A percentile compares a stretch with the other conserved stretches of the same genome.
phyloP scores from a whole-genome alignment of 116 monocot genomes.

The Zostera marina region DNA sequence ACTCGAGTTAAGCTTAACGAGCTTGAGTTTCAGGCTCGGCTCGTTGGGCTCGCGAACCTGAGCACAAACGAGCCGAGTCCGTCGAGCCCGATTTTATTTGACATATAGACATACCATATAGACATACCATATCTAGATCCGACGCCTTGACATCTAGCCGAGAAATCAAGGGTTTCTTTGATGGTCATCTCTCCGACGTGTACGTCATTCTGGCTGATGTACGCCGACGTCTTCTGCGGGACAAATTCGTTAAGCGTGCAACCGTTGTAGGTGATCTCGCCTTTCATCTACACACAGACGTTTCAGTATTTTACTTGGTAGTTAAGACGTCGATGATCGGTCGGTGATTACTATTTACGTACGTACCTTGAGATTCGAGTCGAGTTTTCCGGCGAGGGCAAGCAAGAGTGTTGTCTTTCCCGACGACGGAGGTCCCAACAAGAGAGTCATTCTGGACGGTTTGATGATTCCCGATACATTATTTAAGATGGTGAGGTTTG shows the following conservation, averaged over 20 bases:
- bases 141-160: conserved; percentile 76
- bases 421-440: conserved; percentile 63
- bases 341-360: too few relatives aligned
- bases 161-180: conserved; percentile 76
- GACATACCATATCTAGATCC: conserved; percentile 62
- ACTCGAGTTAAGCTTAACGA: too few relatives aligned
- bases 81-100: too few relatives aligned
- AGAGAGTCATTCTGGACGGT: conserved; percentile 66
- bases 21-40: too few relatives aligned
- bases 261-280: conserved; percentile 77
- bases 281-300: conserved; percentile 23
- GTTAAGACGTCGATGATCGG: background rate
- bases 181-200: conserved; percentile 90
- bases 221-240: conserved; percentile 70
- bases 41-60: too few relatives aligned
- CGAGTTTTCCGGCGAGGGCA: conserved; percentile 53
- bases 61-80: too few relatives aligned
- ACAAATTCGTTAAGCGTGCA: conserved; percentile 54
- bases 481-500: conserved; percentile 44
- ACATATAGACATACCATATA: too few relatives aligned
- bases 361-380: conserved; percentile 31
- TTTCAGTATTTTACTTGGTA: background rate
- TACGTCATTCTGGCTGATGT: conserved; percentile 80
- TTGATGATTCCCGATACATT: conserved; percentile 46
- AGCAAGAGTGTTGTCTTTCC: conserved; percentile 67